phyloP scores from a whole-genome alignment of 495 filamentous ascomycete genomes.

The Thermothielavioides terrestris region DNA sequence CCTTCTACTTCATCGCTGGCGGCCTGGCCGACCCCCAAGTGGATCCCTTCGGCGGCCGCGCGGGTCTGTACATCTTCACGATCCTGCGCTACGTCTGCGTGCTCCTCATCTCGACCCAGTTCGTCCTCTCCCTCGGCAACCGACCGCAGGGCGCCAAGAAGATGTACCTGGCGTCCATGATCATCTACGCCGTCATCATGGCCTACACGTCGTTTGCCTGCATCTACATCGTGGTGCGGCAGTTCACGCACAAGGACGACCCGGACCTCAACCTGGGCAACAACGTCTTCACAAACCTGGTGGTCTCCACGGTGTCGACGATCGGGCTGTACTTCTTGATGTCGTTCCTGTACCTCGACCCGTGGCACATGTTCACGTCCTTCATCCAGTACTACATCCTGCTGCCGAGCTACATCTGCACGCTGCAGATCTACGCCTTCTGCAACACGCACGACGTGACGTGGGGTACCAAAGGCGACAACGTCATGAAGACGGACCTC shows the following conservation, averaged over 20 bases:
- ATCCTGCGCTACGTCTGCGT: conserved; percentile 78
- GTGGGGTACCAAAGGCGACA: conserved; percentile 99
- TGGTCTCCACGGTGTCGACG: conserved; percentile 81
- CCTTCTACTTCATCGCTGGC: conserved; percentile 96
- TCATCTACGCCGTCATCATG: conserved; percentile 90
- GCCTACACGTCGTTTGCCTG: conserved; percentile 83
- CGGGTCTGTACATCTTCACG: conserved; percentile 76
- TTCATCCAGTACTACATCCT: conserved; percentile 90
- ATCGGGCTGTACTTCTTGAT: conserved; percentile 94
- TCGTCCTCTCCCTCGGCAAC: conserved; percentile 98
- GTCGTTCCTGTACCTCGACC: conserved; percentile 91
- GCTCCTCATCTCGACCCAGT: conserved; percentile 85
- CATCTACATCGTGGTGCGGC: conserved; percentile 75
- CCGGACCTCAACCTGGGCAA: conserved; percentile 54
- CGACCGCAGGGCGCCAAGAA: conserved; percentile 91
- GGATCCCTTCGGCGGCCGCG: conserved; percentile 83
- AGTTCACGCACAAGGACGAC: conserved; percentile 49
- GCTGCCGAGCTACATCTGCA: conserved; percentile 91
- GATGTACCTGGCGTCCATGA: conserved; percentile 80
- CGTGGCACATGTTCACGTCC: conserved; percentile 98
- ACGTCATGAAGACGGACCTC: conserved; percentile 83
- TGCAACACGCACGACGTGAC: conserved; percentile 99
- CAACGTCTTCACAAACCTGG: conserved; percentile 88
- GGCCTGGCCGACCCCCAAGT: conserved; percentile 73
- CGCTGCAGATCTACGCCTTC: conserved; percentile 95